Evolutionary conservation across 2,329 filamentous ascomycete genomes (phyloP).

Genomic region (Coniochaeta hoffmannii): DNA sequence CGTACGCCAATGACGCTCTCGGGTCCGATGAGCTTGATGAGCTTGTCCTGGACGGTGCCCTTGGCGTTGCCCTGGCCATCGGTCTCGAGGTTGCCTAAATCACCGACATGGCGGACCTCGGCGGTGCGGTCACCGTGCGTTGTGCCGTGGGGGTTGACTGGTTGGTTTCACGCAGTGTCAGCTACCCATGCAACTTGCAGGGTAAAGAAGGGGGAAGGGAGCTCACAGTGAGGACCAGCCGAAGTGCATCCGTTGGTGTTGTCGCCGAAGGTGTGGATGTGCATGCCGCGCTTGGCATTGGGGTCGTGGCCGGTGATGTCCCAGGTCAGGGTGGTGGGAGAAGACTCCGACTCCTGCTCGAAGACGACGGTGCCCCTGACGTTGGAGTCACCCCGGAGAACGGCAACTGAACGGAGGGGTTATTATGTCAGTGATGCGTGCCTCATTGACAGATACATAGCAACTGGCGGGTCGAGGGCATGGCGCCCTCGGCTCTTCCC

Average conservation of each 20-base stretch:
- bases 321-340: slow-evolving; percentile 82
- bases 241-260: slow-evolving; percentile 99
- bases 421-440: background rate
- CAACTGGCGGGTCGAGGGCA: background rate
- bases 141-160: slow-evolving; percentile 94
- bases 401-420: slow-evolving; percentile 68
- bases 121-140: slow-evolving; percentile 83
- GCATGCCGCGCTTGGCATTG: slow-evolving; percentile 95
- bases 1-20: slow-evolving; percentile 89
- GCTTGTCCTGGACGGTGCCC: slow-evolving; percentile 71
- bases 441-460: background rate
- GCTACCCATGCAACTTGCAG: background rate
- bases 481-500: background rate
- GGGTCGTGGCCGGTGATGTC: slow-evolving; percentile 87
- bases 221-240: slow-evolving; percentile 92
- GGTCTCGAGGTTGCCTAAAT: slow-evolving; percentile 95
- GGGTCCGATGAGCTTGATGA: slow-evolving; percentile 92
- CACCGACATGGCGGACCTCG: slow-evolving; percentile 85
- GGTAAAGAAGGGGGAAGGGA: background rate
- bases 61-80: slow-evolving; percentile 86
- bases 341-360: slow-evolving; percentile 78
- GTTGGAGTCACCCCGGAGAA: slow-evolving; percentile 96
- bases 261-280: slow-evolving; percentile 98
- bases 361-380: slow-evolving; percentile 90
- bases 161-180: background rate